Evolutionary conservation across 495 filamentous ascomycete genomes (phyloP).

Genomic region (Xylaria acuta): DNA sequence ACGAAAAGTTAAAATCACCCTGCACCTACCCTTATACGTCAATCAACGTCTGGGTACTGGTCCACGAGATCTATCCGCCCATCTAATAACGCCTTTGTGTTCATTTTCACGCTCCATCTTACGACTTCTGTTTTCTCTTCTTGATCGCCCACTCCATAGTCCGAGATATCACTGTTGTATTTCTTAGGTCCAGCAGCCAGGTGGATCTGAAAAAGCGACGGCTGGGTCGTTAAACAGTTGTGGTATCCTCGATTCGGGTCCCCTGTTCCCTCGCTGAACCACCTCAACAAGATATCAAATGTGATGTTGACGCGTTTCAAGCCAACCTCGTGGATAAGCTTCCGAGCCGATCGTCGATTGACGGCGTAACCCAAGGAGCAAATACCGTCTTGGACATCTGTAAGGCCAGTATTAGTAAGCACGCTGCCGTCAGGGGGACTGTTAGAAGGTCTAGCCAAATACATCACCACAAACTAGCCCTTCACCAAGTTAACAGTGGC

Average conservation of each 20-base stretch:
- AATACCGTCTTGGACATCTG: slow-evolving; percentile 40
- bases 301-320: slow-evolving; percentile 34
- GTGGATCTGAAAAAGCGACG: slow-evolving; percentile 42
- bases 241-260: slow-evolving; percentile 30
- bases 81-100: slow-evolving; percentile 37
- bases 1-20: background rate
- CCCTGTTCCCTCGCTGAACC: slow-evolving; percentile 40
- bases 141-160: slow-evolving; percentile 37
- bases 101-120: slow-evolving; percentile 44
- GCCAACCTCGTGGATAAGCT: slow-evolving; percentile 40
- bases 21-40: background rate
- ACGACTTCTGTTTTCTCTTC: slow-evolving; percentile 34
- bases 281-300: slow-evolving; percentile 40
- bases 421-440: background rate
- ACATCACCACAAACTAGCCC: background rate
- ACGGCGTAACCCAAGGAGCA: slow-evolving; percentile 46
- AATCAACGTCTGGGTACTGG: slow-evolving; percentile 37
- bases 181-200: slow-evolving; percentile 34
- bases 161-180: slow-evolving; percentile 40
- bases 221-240: slow-evolving; percentile 41
- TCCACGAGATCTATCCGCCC: slow-evolving; percentile 35
- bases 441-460: background rate
- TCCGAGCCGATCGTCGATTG: slow-evolving; percentile 36
- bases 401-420: background rate
- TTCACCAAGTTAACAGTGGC: background rate